Evolutionary conservation across 2,329 filamentous ascomycete species (phyloP).

Genomic region (Fusarium anthophilum): DNA sequence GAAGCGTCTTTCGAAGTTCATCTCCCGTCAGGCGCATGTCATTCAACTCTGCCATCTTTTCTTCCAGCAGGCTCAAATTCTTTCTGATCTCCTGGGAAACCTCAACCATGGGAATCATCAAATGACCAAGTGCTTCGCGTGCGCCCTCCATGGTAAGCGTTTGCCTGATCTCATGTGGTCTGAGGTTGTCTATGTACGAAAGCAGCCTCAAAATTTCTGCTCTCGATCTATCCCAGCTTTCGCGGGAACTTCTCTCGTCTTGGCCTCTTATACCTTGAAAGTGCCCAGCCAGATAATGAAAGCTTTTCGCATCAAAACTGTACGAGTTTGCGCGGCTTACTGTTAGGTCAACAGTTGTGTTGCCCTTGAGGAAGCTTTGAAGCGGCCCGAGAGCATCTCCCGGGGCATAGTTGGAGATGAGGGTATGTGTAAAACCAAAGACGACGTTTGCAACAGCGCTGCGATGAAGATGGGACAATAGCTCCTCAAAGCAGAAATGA

Average conservation of each 20-base stretch:
- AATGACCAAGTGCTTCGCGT: background rate
- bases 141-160: constrained; percentile 30
- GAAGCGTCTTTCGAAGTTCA: background rate
- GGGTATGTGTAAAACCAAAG: constrained; percentile 30
- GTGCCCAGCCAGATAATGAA: constrained; percentile 11
- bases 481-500: constrained; percentile 24
- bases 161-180: constrained; percentile 29
- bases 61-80: background rate
- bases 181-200: background rate
- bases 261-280: background rate
- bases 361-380: background rate
- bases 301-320: constrained; percentile 33
- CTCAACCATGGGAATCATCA: constrained; percentile 30
- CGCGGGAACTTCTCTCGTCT: background rate
- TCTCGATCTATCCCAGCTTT: constrained; percentile 33
- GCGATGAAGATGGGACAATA: constrained; percentile 13
- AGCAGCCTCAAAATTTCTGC: constrained; percentile 22
- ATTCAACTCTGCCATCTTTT: background rate
- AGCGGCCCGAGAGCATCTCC: constrained; percentile 6
- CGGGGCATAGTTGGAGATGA: constrained; percentile 7
- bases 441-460: constrained; percentile 22
- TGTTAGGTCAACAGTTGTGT: background rate
- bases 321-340: constrained; percentile 2
- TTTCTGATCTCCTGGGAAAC: constrained; percentile 13
- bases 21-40: background rate